Evolutionary conservation across 176 grass and related monocot genomes (phyloP), one percentile per base, ranked within the genome.

Genomic region (Lolium multiflorum): DNA sequence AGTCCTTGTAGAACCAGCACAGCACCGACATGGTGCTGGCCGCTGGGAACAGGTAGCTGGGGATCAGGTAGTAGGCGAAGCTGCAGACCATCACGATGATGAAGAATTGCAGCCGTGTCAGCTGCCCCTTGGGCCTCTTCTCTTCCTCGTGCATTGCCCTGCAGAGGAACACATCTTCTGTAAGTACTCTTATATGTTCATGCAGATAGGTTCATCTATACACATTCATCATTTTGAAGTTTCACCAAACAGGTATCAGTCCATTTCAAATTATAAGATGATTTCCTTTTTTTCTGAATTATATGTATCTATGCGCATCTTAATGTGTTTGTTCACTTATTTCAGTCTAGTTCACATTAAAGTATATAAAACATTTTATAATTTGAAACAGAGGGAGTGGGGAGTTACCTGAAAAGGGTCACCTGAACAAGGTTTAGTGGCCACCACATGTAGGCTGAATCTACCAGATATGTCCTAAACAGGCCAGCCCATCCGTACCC

Each of bases 361-460:
- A 35, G 41, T 8, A 44, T 44, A 44, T 8, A 44, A 44, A 44
- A 44, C 7, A 44, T 1, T 1, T 35, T 35, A 35, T 35, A 47
- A 47, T 47, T 47, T 7, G 46, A 47, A 47, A 43, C 41, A 7
- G 7, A 43, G 2, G 41, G 41, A 43, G 46, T 50, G 13, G 0
- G 54, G 1, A 56, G 1, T 8, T 2, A 56, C 54, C 96, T 98
- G 88, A 98, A 98, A 18, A 98, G 88, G 11, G 93, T 96, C 48
- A 98, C 96, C 87, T 98, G 96, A 20, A 98, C 93, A 76, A 98
- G 83, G 81, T 96, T 98, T 67, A 93, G 86, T 11, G 96, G 96
- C 96, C 96, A 98, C 93, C 93, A 98, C 96, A 98, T 98, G 25
- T 88, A 87, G 74, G 96, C 88, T 84, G 96, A 94, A 87, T 96